These are phyloP conservation scores for Hymenoscyphus fructigenus DNA, from an alignment of 2,329 filamentous ascomycete genomes.

Conservation along the genomic window DNA sequence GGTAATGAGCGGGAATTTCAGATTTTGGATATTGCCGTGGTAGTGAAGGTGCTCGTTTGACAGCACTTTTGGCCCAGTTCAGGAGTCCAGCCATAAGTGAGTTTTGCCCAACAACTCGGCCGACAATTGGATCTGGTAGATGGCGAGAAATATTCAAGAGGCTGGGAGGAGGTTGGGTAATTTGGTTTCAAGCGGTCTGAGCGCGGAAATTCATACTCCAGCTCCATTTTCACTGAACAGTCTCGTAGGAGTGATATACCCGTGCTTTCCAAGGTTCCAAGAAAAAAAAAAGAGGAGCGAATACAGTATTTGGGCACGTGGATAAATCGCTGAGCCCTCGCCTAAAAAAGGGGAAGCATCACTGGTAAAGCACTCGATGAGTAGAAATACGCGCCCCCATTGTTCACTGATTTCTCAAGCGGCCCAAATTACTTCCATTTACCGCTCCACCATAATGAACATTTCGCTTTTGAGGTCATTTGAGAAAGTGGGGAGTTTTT, in stretches of 20 bases:
- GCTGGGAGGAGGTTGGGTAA: neutral
- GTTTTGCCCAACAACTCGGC: neutral
- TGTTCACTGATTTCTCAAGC: no score
- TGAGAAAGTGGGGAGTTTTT: no score
- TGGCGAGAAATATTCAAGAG: neutral
- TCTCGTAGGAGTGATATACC: no score
- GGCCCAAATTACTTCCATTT: no score
- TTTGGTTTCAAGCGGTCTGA: neutral
- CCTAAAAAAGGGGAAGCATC: neutral
- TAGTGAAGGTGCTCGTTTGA: slow-evolving; percentile 14
- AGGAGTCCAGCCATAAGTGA: slow-evolving; percentile 2
- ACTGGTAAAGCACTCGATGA: no score
- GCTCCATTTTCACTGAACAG: no score
- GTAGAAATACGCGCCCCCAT: no score
- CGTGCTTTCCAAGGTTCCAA: no score
- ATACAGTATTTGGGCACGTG: neutral
- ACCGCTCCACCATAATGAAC: no score
- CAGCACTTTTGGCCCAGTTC: slow-evolving; percentile 19
- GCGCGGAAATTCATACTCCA: neutral
- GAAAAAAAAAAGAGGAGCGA: neutral
- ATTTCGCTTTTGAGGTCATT: no score
- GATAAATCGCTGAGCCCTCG: neutral
- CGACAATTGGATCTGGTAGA: neutral
- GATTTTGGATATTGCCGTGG: slow-evolving; percentile 17
- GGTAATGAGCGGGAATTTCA: slow-evolving; percentile 13